Percentiles rank a stretch among this genome's conserved stretches.
Evolutionary conservation across 371 early-diverging fungal species (phyloP).

Genomic region (Batrachochytrium dendrobatidis): DNA sequence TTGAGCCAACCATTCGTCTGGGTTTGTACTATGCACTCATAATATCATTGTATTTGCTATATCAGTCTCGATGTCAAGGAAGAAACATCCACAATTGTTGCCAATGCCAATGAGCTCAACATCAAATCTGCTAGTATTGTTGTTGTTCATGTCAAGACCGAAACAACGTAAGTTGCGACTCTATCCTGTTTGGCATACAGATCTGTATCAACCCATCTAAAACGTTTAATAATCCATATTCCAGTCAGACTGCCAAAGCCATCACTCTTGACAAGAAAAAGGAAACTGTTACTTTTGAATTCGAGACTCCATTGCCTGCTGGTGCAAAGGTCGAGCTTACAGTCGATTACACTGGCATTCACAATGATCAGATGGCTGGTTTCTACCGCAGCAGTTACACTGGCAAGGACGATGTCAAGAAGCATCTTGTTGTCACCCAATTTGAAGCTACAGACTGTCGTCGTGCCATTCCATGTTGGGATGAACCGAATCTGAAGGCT

Average conservation of each 20-base stretch:
- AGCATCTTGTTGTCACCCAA: slow-evolving; percentile 77
- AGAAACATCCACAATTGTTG: slow-evolving; percentile 42
- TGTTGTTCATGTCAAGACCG: slow-evolving; percentile 35
- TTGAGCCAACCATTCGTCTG: too few species aligned
- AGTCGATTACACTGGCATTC: slow-evolving; percentile 57
- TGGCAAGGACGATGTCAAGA: slow-evolving; percentile 45
- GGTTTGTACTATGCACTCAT: too few species aligned
- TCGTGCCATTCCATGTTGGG: slow-evolving; percentile 87
- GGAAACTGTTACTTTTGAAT: slow-evolving; percentile 56
- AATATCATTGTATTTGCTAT: too few species aligned
- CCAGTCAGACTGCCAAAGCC: slow-evolving; percentile 55
- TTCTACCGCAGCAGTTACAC: slow-evolving; percentile 75
- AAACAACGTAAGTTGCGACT: slow-evolving; percentile 15
- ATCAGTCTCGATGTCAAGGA: slow-evolving; percentile 42
- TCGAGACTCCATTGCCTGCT: slow-evolving; percentile 46
- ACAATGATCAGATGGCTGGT: slow-evolving; percentile 78
- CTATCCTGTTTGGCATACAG: slow-evolving; percentile 6
- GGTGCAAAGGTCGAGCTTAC: slow-evolving; percentile 48
- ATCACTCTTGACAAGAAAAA: slow-evolving; percentile 50
- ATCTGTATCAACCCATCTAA: too few species aligned
- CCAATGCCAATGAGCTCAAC: slow-evolving; percentile 54
- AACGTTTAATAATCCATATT: neutral
- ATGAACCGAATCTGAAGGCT: slow-evolving; percentile 60
- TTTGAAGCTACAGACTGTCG: slow-evolving; percentile 93
- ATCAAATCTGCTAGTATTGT: slow-evolving; percentile 32